Evolutionary conservation across 2,329 filamentous ascomycete genomes (phyloP), one percentile per base, ranked within the genome.

Genomic region (Tolypocladium nubicola): DNA sequence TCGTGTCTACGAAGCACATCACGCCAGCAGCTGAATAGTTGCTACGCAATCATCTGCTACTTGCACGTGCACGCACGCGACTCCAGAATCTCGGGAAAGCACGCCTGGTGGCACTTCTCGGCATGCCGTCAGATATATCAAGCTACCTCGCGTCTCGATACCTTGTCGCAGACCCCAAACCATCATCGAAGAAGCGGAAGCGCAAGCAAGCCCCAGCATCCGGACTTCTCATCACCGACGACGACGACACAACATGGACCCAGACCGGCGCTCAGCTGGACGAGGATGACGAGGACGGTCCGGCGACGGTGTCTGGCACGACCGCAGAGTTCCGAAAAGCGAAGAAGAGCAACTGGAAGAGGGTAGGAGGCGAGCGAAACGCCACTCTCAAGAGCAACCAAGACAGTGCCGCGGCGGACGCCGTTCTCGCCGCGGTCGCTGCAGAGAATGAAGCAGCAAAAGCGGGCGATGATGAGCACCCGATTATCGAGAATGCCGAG

Each of bases 111-210:
- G 14, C 41, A 21, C 35, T 23, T 45, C 21, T 56, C 52, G 62
- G 35, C 30, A 84, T 83, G 81, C 73, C 80, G 49, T 76, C 77
- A 60, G 79, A 84, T 63, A 81, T 97, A 62, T 86, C 90, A 58
- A 85, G 86, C 67, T 99, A 97, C 68, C 83, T 99, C 40, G 92
- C 93, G 41, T 87, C 90, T 61, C 94, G 91, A 71, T 99, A 99
- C 71, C 85, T 99, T 54, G 76, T 80, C 57, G 76, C 80, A 45
- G 79, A 84, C 60, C 72, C 77, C 7, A 83, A 82, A 61, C 78
- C 81, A 21, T 65, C 58, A 6, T 60, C 74, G 53, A 86, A 86
- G 67, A 87, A 86, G 68, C 79, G 82, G 60, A 87, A 87, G 73
- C 79, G 81, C 66, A 86, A 85, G 69, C 72, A 79, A 58, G 66